Base-by-base conservation (phyloP, 2,329 filamentous ascomycete genomes). In the Tolypocladium tundrense region DNA sequence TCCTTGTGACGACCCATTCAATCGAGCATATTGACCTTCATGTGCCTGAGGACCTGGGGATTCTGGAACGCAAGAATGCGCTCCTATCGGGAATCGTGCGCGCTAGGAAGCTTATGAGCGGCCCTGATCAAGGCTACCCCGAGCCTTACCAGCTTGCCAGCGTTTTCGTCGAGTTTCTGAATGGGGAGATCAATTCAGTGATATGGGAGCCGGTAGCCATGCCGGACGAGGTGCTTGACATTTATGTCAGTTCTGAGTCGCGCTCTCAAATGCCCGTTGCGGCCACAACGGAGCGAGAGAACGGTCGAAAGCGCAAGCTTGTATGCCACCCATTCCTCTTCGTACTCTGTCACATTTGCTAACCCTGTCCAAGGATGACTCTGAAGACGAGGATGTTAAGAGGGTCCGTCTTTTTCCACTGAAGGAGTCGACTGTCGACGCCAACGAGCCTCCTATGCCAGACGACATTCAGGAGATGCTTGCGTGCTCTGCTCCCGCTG, bases 11-110 rank as follows among this genome's bases (percentile, higher is more conserved):
- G 7, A 76, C 73, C 2, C 75, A 79, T 61, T 80, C 81, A 1
- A 75, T 84, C 42, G 81, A 85, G 65, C 82, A 85, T 59, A 73
- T 84, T 48, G 77, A 78, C 58, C 68, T 79, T 54, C 71, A 76
- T 19, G 69, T 83, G 33, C 70, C 72, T 1, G 61, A 63, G 8
- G 63, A 68, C 6, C 59, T 71, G 19, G 67, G 71, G 2, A 60
- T 66, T 0, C 57, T 81, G 7, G 79, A 83, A 61, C 74, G 77
- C 19, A 80, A 77, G 59, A 80, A 76, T 55, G 72, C 74, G 2
- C 68, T 79, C 1, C 62, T 78, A 33, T 75, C 65, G 57, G 72
- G 61, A 10, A 71, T 75, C 16, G 70, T 73, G 2, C 65, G 67
- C 43, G 68, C 74, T 4, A 66, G 70, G 35, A 65, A 70, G 19